A percentile compares a stretch with the other conserved stretches of the same genome.
Evolutionary conservation across 2,329 filamentous ascomycete species (phyloP).

Genomic region (Apiospora koreana): DNA sequence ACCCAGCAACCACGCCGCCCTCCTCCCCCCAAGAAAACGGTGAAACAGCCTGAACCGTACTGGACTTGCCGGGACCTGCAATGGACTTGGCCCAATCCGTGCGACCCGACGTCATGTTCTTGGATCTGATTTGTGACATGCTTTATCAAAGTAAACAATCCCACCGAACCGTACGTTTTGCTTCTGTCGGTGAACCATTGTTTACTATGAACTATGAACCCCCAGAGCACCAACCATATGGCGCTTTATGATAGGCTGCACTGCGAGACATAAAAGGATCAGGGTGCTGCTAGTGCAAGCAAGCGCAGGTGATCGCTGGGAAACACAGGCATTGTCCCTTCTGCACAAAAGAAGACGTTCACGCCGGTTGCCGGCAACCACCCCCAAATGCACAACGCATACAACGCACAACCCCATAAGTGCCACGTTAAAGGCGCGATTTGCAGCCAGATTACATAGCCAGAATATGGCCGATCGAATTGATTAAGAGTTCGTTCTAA

Average conservation of each 20-base stretch:
- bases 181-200: conserved; percentile 4
- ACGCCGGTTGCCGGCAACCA: background rate
- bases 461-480: background rate
- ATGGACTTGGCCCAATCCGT: background rate
- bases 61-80: too few relatives aligned
- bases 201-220: background rate
- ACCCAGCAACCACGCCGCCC: background rate
- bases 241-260: background rate
- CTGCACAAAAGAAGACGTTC: background rate
- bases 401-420: background rate
- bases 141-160: background rate
- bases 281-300: background rate
- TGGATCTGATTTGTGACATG: background rate
- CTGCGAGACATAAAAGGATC: background rate
- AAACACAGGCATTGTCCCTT: background rate
- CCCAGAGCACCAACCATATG: background rate
- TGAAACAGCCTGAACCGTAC: background rate
- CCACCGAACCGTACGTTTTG: background rate
- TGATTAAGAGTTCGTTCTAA: background rate
- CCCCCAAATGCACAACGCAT: background rate
- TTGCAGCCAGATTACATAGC: background rate
- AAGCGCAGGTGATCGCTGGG: background rate
- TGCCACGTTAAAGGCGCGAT: background rate
- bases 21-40: background rate
- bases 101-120: background rate